Base-by-base conservation (phyloP, 805 yeast genomes). In the Candida lessepsii region DNA sequence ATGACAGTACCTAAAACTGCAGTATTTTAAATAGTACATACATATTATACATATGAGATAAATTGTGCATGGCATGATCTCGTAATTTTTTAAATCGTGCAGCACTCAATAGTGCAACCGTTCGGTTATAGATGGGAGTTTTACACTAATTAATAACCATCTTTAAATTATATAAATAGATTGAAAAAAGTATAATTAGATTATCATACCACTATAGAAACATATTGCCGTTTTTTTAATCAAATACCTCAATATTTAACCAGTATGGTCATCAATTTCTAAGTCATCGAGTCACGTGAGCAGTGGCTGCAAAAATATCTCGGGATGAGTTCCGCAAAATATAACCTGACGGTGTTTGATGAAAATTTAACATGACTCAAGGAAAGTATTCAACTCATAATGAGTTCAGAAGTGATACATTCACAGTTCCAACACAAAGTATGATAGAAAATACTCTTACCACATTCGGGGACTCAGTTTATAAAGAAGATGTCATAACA, bases 401-500 rank as follows among this genome's bases (percentile, higher is more conserved):
- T 45, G 74, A 68, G 48, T 68, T 39, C 17, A 39, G 42, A 34
- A 39, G 42, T 52, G 98, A 90, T 61, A 90, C 97, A 1, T 87
- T 88, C 71, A 89, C 97, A 3, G 85, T 86, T 7, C 97, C 97
- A 21, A 78, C 96, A 0, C 69, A 68, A 29, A 67, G 76, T 24
- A 87, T 89, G 91, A 58, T 85, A 14, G 50, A 48, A 17, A 71
- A 71, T 44, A 80, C 89, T 20, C 13, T 32, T 3, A 50, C 70
- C n/a, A 53, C 70, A 1, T 54, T 59, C 17, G 74, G 74, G 3
- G 74, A 69, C 45, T 56, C 73, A 4, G 74, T 69, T 2, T 69
- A 69, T 48, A 58, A 64, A 42, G 73, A 68, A 46, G 74, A 69
- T 50, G 53, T 35, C 3, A 39, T 58, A 10, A 69, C 74, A 9